Base-by-base conservation (phyloP, 495 filamentous ascomycete species). In the Penicillium coffeae region DNA sequence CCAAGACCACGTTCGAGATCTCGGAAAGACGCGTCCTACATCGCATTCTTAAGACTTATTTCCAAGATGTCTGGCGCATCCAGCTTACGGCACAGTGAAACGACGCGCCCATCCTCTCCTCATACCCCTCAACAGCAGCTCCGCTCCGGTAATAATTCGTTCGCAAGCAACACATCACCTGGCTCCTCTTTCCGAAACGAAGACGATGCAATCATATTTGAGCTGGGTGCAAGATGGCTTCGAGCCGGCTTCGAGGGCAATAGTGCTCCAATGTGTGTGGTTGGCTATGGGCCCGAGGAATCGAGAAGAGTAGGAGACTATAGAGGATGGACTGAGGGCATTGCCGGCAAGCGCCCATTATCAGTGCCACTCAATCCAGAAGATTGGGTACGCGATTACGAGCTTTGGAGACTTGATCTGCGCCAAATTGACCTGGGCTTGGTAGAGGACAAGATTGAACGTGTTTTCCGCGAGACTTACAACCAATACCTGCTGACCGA, bases 231-330 rank as follows among this genome's bases (percentile, higher is more conserved):
- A 4, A 77, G 91, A 40, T 86, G 83, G 69, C 60, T 98, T 9
- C 83, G 87, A 25, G 84, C 87, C 14, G 93, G 93, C 3, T 92
- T 95, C 58, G 86, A 89, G 21, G 89, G 89, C 37, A 89, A 93
- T 62, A 73, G 80, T 10, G 58, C 75, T 8, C 92, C 93, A 15
- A 78, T 85, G 58, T 91, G 86, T 43, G 71, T 78, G 8, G 63
- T 90, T 0, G 75, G 77, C 30, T 95, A 88, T 65, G 81, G 84
- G 9, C 85, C 86, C 2, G 80, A 83, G 32, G 78, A 88, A 48
- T 86, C 87, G 55, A 78, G 89, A 48, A 77, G 93, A 52, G 83
- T 77, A 13, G 94, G 93, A 1, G 90, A 96, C 60, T 93, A 89
- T 61, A 72, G 88, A 40, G 76, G 74, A 36, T 94, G 84, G 82